phyloP scores from a whole-genome alignment of 169 alveolate genomes.

The Cystoisospora suis region DNA sequence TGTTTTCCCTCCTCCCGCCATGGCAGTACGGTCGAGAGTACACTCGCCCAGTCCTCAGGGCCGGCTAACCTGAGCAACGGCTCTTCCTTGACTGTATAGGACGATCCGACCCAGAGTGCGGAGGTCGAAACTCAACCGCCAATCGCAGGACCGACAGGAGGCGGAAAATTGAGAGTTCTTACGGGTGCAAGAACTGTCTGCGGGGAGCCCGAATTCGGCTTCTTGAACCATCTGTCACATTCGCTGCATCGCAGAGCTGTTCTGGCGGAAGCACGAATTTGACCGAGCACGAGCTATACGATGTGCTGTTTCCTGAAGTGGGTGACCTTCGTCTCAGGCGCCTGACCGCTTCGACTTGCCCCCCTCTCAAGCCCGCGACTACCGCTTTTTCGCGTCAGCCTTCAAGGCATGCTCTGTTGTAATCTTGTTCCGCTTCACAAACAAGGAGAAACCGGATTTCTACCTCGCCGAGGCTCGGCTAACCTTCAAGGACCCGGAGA shows the following conservation, averaged over 20 bases:
- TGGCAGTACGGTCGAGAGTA: too few relatives aligned
- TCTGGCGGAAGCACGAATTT: neutral
- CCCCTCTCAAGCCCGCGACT: constrained; percentile 53
- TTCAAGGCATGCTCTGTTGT: constrained; percentile 33
- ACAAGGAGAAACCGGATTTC: constrained; percentile 44
- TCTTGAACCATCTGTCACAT: neutral
- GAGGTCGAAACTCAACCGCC: too few relatives aligned
- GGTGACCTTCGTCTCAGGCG: constrained; percentile 35
- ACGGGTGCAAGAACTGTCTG: too few relatives aligned
- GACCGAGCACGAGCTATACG: neutral
- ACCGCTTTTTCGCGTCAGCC: constrained; percentile 56
- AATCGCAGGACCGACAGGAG: too few relatives aligned
- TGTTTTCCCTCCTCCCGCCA: too few relatives aligned
- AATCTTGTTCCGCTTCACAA: constrained; percentile 47
- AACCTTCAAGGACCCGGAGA: constrained; percentile 49
- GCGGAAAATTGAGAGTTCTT: too few relatives aligned
- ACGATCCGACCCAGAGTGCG: too few relatives aligned
- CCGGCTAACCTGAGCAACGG: too few relatives aligned
- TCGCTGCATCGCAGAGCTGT: neutral
- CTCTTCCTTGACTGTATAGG: too few relatives aligned
- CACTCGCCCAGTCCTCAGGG: too few relatives aligned
- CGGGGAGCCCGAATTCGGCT: too few relatives aligned
- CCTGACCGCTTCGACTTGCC: constrained; percentile 58
- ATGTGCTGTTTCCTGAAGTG: neutral
- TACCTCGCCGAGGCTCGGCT: constrained; percentile 47